Evolutionary conservation across 805 yeast species (phyloP), one percentile per base, ranked within the genome.

Genomic region (Candida vaughaniae): DNA sequence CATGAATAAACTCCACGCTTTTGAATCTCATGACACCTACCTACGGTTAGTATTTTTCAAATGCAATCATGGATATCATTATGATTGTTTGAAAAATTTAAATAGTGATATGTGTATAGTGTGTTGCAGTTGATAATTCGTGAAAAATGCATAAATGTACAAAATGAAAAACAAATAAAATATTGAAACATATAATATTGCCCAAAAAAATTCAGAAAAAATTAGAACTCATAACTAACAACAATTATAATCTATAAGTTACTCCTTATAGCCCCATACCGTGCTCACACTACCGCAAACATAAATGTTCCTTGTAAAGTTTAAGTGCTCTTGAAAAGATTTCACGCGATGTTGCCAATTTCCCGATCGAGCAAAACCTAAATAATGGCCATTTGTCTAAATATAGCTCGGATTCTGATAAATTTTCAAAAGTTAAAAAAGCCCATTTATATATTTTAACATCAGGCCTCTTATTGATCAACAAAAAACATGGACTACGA

Each of bases 11-110:
- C 9, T 10, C 23, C 23, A 6, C 10, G 10, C 23, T 7, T 7
- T 7, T 7, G 23, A 20, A 10, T 6, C 16, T 12, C 20, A 32
- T 17, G 32, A 39, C 16, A 35, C 35, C n/a, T 52, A 53, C 16
- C 51, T 55, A 25, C 66, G 69, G 28, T 49, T 81, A 25, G 67
- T 76, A 4, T 67, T 78, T 4, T 83, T 84, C 59, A 73, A 73
- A 45, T 84, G 90, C 54, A 67, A 71, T 4, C 91, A 83, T 55
- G 78, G 79, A 8, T 83, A 79, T 51, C 90, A 84, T 52, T 50
- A 65, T 7, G 60, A 61, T 16, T 83, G 91, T 49, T 58, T 82
- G 38, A 63, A 63, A 25, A 66, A 68, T 23, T 61, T 82, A 30
- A 49, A 63, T 4, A 48, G 58, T 23, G 43, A 47, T 17, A 38